Conservation (phyloP, 257 asterid species). For the Petunia secreta region DNA sequence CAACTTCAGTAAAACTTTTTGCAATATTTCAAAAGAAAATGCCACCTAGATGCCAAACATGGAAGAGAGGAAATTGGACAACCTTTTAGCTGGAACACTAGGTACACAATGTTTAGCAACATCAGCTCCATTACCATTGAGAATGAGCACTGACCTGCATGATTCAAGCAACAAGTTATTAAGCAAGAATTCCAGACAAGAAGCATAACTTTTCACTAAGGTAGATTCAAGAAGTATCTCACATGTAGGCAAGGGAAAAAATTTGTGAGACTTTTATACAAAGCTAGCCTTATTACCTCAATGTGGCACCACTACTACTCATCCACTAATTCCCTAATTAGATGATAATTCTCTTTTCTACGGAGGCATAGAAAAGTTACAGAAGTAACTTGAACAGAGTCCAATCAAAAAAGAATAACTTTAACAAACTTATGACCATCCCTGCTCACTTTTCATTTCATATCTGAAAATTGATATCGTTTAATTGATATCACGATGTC, state of each 20-base stretch:
- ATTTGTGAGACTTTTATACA: too few species aligned
- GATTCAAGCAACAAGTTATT: neutral
- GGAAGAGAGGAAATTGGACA: neutral
- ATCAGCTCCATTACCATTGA: constrained; percentile 84
- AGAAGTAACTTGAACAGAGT: too few species aligned
- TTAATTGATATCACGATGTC: too few species aligned
- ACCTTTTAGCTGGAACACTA: constrained; percentile 78
- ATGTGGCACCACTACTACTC: too few species aligned
- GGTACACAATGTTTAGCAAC: constrained; percentile 89
- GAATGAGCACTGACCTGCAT: constrained; percentile 76
- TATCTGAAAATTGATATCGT: too few species aligned
- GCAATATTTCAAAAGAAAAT: neutral
- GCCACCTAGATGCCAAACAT: neutral
- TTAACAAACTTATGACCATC: too few species aligned
- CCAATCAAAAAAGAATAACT: too few species aligned
- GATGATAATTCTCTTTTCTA: too few species aligned
- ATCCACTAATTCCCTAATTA: too few species aligned
- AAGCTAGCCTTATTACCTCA: too few species aligned
- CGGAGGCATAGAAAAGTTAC: too few species aligned
- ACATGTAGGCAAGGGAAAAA: neutral
- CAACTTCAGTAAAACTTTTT: neutral
- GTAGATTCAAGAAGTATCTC: neutral
- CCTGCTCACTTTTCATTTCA: too few species aligned
- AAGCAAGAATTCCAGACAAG: neutral
- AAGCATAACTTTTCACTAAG: neutral